Conservation (phyloP, 2,329 filamentous ascomycete genomes). For the Penicillium sp. region DNA sequence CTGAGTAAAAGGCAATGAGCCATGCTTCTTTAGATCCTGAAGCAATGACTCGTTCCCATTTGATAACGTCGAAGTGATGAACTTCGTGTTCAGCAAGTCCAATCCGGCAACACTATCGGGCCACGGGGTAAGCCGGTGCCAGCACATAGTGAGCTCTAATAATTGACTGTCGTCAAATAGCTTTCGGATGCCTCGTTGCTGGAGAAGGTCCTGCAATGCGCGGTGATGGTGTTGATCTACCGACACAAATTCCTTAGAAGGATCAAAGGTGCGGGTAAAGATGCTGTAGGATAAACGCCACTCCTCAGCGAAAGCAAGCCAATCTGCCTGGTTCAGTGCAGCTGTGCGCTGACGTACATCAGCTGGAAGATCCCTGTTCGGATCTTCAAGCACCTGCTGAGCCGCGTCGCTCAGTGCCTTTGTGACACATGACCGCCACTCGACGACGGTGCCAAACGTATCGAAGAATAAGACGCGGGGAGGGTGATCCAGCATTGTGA, state of each 20-base stretch:
- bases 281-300: slow-evolving; percentile 66
- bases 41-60: slow-evolving; percentile 73
- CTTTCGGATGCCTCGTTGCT: slow-evolving; percentile 55
- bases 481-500: slow-evolving; percentile 24
- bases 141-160: slow-evolving; percentile 61
- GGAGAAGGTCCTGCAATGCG: slow-evolving; percentile 61
- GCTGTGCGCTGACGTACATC: slow-evolving; percentile 51
- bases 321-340: slow-evolving; percentile 58
- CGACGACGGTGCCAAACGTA: slow-evolving; percentile 63
- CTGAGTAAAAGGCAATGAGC: slow-evolving; percentile 61
- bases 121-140: slow-evolving; percentile 75
- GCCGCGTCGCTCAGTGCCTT: slow-evolving; percentile 57
- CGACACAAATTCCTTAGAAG: slow-evolving; percentile 58
- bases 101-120: slow-evolving; percentile 61
- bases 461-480: slow-evolving; percentile 36
- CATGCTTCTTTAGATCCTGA: slow-evolving; percentile 61
- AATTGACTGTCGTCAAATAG: slow-evolving; percentile 65
- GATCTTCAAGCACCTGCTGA: slow-evolving; percentile 49
- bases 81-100: slow-evolving; percentile 54
- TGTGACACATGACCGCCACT: slow-evolving; percentile 71
- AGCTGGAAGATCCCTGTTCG: slow-evolving; percentile 47
- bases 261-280: slow-evolving; percentile 56
- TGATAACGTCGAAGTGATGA: slow-evolving; percentile 66
- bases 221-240: slow-evolving; percentile 71
- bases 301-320: slow-evolving; percentile 65